Evolutionary conservation across 2,329 filamentous ascomycete species (phyloP).

Genomic region (Neofusicoccum cordaticola): DNA sequence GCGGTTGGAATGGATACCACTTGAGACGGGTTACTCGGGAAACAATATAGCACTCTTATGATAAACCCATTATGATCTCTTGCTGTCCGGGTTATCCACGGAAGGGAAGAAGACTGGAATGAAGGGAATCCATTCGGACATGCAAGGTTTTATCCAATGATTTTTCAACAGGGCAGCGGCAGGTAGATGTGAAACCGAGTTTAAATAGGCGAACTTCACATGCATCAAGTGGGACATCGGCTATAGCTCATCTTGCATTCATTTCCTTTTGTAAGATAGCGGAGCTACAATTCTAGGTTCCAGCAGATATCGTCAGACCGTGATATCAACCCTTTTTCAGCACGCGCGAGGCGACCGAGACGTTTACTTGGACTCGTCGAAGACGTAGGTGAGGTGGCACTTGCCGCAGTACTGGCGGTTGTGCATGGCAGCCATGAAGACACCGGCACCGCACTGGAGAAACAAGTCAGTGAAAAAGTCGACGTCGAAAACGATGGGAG

Average conservation of each 20-base stretch:
- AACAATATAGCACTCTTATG: not conserved
- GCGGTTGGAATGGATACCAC: not conserved
- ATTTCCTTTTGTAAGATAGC: not conserved
- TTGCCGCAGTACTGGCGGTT: constrained; percentile 95
- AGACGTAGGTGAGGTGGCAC: constrained; percentile 70
- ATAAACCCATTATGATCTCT: no score
- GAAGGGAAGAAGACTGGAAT: no score
- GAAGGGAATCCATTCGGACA: not conserved
- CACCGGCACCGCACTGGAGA: constrained; percentile 89
- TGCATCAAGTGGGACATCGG: not conserved
- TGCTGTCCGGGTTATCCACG: not conserved
- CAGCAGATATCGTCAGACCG: constrained; percentile 11
- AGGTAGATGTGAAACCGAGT: no score
- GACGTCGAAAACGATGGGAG: constrained; percentile 21
- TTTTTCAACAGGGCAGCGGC: not conserved
- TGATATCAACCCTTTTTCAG: constrained; percentile 1
- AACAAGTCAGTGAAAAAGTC: not conserved
- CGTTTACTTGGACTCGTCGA: constrained; percentile 61
- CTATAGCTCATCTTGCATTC: not conserved
- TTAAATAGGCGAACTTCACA: not conserved
- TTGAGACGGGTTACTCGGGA: not conserved
- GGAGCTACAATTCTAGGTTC: constrained; percentile 6
- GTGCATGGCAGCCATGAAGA: constrained; percentile 99
- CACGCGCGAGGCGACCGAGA: not conserved
- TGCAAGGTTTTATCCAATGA: not conserved